These are phyloP conservation scores for Combretum micranthum DNA, from an alignment of 345 rosid genomes.

Conservation along the genomic window DNA sequence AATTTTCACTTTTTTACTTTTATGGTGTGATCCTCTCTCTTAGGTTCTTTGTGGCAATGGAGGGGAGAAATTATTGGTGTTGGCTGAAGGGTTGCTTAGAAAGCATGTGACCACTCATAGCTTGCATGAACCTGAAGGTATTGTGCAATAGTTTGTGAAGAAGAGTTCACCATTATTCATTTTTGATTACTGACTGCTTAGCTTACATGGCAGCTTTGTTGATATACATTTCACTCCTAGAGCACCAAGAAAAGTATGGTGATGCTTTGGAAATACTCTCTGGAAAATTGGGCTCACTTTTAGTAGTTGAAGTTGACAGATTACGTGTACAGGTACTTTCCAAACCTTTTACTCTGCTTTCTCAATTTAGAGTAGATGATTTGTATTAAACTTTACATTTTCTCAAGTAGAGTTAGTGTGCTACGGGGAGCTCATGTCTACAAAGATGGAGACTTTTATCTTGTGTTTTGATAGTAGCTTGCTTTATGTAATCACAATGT, in stretches of 20 bases:
- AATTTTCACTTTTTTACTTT: neutral
- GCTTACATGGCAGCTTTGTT: conserved; percentile 61
- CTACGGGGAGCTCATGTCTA: neutral
- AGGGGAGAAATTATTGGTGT: conserved; percentile 68
- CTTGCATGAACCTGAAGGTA: conserved; percentile 98
- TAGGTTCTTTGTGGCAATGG: conserved; percentile 91
- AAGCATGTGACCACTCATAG: conserved; percentile 85
- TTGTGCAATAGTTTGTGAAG: neutral
- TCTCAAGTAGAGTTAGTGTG: neutral
- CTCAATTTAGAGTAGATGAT: conserved; percentile 2
- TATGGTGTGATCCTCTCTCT: neutral
- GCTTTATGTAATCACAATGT: too few species aligned
- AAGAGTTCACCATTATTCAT: neutral
- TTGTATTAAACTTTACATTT: neutral
- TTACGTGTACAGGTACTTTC: conserved; percentile 79
- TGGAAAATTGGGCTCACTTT: conserved; percentile 79
- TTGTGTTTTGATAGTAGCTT: too few species aligned
- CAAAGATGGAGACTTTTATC: too few species aligned
- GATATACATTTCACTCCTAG: conserved; percentile 86
- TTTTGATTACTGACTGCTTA: conserved; percentile 8
- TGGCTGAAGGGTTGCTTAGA: conserved; percentile 92
- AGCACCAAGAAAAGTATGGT: conserved; percentile 70
- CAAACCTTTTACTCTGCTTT: conserved; percentile 10
- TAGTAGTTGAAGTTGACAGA: conserved; percentile 85
- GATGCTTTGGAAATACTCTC: conserved; percentile 81